Evolutionary conservation across 1,284 basidiomycete species (phyloP).

Genomic region (Moniliella sp.): DNA sequence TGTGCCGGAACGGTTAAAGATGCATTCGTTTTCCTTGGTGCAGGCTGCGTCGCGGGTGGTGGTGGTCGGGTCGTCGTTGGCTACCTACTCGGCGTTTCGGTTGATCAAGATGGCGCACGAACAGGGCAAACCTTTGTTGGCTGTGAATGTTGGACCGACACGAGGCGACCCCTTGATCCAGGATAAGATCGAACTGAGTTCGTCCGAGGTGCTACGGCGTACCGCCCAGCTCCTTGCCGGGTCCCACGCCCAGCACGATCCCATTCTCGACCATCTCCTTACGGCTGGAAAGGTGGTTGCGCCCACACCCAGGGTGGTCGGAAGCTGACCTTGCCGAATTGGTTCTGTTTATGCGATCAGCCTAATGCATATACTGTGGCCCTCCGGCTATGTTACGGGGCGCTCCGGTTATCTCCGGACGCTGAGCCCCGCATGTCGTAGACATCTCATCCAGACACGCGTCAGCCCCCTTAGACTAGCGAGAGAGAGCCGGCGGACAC

Average conservation of each 20-base stretch:
- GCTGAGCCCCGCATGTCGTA: no score
- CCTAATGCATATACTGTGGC: no score
- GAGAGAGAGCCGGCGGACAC: no score
- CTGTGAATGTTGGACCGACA: slow-evolving; percentile 29
- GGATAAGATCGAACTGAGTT: slow-evolving; percentile 22
- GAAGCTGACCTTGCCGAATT: no score
- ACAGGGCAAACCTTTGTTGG: slow-evolving; percentile 11
- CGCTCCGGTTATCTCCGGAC: no score
- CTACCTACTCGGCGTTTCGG: slow-evolving; percentile 30
- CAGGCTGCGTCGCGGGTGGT: slow-evolving; percentile 14
- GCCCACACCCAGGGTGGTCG: no score
- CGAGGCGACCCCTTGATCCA: slow-evolving; percentile 17
- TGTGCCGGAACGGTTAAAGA: slow-evolving; percentile 14
- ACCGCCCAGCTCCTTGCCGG: slow-evolving; percentile 6
- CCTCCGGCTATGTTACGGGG: no score
- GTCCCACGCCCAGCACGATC: slow-evolving; percentile 6
- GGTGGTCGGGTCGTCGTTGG: slow-evolving; percentile 23
- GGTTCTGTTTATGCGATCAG: no score
- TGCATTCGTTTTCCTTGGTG: slow-evolving; percentile 10
- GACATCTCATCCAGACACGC: no score
- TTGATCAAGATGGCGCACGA: slow-evolving; percentile 23
- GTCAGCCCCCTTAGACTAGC: no score
- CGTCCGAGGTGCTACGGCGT: slow-evolving; percentile 13
- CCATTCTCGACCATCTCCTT: slow-evolving; percentile 9
- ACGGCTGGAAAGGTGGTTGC: slow-evolving; percentile 7